Evolutionary conservation across 805 yeast species (phyloP).

Genomic region (Candida golubevii): DNA sequence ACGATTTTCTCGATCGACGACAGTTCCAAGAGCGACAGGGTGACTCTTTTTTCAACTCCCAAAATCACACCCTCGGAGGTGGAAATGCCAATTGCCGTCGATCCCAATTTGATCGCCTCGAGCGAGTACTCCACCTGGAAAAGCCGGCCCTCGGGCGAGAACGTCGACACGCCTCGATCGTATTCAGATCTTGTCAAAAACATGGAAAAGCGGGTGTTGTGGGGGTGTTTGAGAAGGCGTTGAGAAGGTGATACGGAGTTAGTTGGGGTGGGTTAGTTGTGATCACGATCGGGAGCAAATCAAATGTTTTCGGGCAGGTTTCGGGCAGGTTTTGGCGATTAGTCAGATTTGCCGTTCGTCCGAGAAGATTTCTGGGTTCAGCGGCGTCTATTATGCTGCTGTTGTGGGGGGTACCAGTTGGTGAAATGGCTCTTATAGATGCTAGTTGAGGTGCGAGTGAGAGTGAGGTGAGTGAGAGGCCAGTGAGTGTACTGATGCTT

Average conservation of each 20-base stretch:
- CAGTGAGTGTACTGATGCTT: no score
- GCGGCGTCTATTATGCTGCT: no score
- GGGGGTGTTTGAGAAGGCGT: no score
- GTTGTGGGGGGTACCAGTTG: no score
- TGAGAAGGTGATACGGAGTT: not conserved
- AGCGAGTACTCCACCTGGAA: constrained; percentile 97
- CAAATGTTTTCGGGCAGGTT: no score
- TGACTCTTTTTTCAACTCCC: constrained; percentile 96
- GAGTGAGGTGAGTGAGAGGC: no score
- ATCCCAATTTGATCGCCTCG: constrained; percentile 96
- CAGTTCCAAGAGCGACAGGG: constrained; percentile 85
- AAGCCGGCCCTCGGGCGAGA: constrained; percentile 97
- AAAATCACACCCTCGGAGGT: constrained; percentile 94
- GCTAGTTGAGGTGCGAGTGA: no score
- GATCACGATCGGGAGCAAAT: not conserved
- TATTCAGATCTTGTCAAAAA: constrained; percentile 98
- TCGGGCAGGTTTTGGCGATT: no score
- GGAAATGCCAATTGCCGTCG: constrained; percentile 95
- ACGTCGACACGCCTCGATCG: constrained; percentile 97
- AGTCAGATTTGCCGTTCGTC: no score
- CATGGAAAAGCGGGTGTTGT: constrained; percentile 43
- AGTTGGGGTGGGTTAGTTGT: not conserved
- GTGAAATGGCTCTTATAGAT: no score
- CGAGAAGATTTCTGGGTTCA: no score
- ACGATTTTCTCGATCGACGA: constrained; percentile 94